Conservation (phyloP, 768 basidiomycete genomes). For the Trametes maxima region DNA sequence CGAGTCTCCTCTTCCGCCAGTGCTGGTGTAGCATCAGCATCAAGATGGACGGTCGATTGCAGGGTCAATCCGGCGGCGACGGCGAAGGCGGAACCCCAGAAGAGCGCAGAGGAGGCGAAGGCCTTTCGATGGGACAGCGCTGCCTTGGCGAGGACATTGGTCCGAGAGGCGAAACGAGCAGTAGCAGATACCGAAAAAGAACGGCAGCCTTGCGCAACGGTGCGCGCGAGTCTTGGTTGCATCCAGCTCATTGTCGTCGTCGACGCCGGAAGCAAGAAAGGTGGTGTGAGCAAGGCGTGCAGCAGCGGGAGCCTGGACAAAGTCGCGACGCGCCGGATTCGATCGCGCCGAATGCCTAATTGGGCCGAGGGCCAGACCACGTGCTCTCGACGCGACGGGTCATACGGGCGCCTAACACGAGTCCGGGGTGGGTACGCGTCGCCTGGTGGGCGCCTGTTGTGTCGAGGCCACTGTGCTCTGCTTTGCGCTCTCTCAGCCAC, state of each 20-base stretch:
- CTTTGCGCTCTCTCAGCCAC: constrained; percentile 12
- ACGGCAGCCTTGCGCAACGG: constrained; percentile 8
- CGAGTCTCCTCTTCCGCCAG: constrained; percentile 27
- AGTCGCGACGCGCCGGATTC: constrained; percentile 16
- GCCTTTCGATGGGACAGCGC: constrained; percentile 1
- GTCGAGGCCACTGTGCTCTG: neutral
- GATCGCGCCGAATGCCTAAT: neutral
- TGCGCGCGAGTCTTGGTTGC: constrained; percentile 8
- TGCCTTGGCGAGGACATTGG: constrained; percentile 4
- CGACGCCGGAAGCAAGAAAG: neutral
- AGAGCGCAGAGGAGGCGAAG: constrained; percentile 3
- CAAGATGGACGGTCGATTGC: constrained; percentile 43
- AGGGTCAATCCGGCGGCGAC: constrained; percentile 38
- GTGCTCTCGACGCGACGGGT: constrained; percentile 2
- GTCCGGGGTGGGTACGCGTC: constrained; percentile 27
- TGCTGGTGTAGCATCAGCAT: constrained; percentile 37
- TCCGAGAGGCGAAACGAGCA: constrained; percentile 1
- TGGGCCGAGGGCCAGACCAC: constrained; percentile 2
- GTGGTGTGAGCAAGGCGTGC: neutral
- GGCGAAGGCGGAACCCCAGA: constrained; percentile 31
- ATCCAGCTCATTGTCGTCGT: constrained; percentile 20
- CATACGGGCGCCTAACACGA: constrained; percentile 8
- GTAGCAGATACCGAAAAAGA: constrained; percentile 15
- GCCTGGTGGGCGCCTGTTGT: constrained; percentile 2
- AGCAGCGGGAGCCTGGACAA: constrained; percentile 1